Conservation (phyloP, 2,329 filamentous ascomycete species). For the Cadophora luteo-olivacea region DNA sequence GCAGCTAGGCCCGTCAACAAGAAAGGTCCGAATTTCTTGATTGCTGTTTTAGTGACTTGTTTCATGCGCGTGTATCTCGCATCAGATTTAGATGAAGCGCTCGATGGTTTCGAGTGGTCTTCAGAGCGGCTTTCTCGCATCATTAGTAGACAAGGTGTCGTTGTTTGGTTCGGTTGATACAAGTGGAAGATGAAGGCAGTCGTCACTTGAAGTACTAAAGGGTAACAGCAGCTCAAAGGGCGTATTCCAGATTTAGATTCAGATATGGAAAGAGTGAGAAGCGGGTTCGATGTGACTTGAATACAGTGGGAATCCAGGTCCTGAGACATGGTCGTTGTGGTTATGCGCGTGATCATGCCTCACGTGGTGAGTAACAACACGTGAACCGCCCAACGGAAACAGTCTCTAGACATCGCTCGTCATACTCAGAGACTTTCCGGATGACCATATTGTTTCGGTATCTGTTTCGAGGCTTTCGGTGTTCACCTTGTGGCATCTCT, state of each 20-base stretch:
- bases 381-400: neutral
- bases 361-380: neutral
- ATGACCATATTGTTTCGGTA: too few species aligned
- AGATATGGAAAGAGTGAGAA: neutral
- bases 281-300: too few species aligned
- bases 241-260: neutral
- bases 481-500: too few species aligned
- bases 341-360: neutral
- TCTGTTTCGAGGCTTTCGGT: too few species aligned
- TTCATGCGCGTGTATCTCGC: neutral
- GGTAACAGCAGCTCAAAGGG: too few species aligned
- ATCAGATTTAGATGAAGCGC: neutral
- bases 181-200: too few species aligned
- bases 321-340: neutral
- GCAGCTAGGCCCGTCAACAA: conserved; percentile 30
- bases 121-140: too few species aligned
- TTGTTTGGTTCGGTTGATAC: too few species aligned
- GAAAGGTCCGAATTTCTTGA: conserved; percentile 34
- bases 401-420: neutral
- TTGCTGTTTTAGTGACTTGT: neutral
- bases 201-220: too few species aligned
- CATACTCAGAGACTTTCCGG: neutral
- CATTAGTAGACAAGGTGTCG: too few species aligned
- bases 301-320: neutral
- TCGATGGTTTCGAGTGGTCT: too few species aligned